These are phyloP conservation scores for Candida easanensis DNA, from an alignment of 805 yeast species.

Conservation along the genomic window DNA sequence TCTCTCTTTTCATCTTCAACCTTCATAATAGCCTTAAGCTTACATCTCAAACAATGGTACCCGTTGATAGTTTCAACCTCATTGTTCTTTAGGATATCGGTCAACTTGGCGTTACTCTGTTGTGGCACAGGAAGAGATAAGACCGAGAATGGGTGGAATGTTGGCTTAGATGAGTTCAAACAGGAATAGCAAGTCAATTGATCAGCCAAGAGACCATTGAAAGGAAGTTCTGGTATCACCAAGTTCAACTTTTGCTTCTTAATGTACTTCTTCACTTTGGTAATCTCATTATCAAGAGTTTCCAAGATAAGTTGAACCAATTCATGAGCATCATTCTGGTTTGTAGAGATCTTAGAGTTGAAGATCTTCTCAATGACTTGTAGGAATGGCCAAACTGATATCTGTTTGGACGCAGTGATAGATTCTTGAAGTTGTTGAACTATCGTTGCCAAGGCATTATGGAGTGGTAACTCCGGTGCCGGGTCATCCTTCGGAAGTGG, in stretches of 20 bases:
- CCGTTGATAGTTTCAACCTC: conserved; percentile 71
- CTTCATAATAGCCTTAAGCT: conserved; percentile 42
- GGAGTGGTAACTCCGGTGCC: conserved; percentile 48
- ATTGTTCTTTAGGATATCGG: conserved; percentile 51
- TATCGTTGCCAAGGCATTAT: conserved; percentile 51
- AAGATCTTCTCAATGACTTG: conserved; percentile 70
- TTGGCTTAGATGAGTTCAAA: conserved; percentile 54
- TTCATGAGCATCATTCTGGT: conserved; percentile 96
- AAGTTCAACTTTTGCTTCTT: conserved; percentile 18
- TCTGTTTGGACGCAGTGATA: conserved; percentile 46
- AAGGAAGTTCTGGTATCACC: conserved; percentile 64
- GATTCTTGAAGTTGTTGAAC: conserved; percentile 62
- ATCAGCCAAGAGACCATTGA: conserved; percentile 63
- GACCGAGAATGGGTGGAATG: conserved; percentile 61
- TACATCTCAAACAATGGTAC: conserved; percentile 77
- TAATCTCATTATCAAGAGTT: conserved; percentile 66
- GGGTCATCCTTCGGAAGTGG: conserved; percentile 18
- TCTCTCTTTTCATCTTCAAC: conserved; percentile 28
- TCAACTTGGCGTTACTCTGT: conserved; percentile 41
- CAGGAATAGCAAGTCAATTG: conserved; percentile 72
- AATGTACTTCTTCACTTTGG: conserved; percentile 36
- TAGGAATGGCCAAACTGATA: conserved; percentile 78
- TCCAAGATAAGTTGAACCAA: conserved; percentile 78
- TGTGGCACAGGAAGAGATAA: conserved; percentile 75
- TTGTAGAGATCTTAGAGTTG: conserved; percentile 68